These are phyloP conservation scores for Diaporthe sp. DNA, from an alignment of 2,329 filamentous ascomycete species.

Conservation along the genomic window DNA sequence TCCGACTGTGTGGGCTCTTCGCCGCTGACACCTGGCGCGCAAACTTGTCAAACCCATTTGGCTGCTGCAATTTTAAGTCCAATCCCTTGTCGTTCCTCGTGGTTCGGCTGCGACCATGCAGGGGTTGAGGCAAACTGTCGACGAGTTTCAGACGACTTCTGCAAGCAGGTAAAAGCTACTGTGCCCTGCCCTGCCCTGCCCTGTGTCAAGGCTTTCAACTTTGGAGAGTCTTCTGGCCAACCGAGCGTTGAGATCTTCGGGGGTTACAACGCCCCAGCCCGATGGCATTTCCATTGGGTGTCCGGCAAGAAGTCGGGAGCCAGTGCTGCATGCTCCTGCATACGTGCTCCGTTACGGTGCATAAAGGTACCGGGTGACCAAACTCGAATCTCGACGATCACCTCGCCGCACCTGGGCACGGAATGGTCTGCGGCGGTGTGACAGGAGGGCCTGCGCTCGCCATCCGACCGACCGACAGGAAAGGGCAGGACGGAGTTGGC, in stretches of 20 bases:
- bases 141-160: conserved; percentile 34
- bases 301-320: conserved; percentile 19
- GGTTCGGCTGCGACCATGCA: conserved; percentile 37
- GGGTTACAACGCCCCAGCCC: conserved; percentile 28
- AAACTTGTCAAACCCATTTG: conserved; percentile 17
- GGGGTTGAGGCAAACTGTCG: conserved; percentile 21
- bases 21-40: conserved; percentile 4
- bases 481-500: not conserved
- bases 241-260: not conserved
- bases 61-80: conserved; percentile 6
- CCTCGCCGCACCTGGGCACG: conserved; percentile 6
- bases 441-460: not conserved
- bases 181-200: not conserved
- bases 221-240: not conserved
- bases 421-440: conserved; percentile 15
- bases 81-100: conserved; percentile 30
- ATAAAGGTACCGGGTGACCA: conserved; percentile 32
- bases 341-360: conserved; percentile 36
- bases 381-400: conserved; percentile 12
- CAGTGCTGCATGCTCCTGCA: conserved; percentile 37
- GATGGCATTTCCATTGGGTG: conserved; percentile 34
- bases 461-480: not conserved
- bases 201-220: conserved; percentile 6
- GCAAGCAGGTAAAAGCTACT: not conserved
- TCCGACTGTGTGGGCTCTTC: conserved; percentile 24